These are phyloP conservation scores for Bipolaris gigantea DNA, from an alignment of 2,329 filamentous ascomycete genomes.

Conservation along the genomic window DNA sequence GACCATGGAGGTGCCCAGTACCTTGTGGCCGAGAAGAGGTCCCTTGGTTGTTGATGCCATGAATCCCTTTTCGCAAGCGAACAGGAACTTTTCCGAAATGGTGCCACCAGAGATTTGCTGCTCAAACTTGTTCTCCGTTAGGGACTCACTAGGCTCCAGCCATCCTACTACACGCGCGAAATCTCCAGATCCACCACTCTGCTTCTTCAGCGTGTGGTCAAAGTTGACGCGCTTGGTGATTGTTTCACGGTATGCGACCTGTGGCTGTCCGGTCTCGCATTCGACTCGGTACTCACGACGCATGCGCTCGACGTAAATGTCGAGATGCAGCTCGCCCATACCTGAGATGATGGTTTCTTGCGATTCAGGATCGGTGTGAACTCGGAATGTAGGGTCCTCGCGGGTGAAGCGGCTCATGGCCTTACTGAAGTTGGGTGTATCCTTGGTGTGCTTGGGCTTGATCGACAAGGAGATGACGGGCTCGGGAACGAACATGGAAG, in stretches of 20 bases:
- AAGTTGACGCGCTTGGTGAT: constrained; percentile 79
- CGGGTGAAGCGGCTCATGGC: constrained; percentile 98
- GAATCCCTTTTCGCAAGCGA: constrained; percentile 95
- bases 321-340: constrained; percentile 96
- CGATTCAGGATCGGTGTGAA: constrained; percentile 87
- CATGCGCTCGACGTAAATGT: constrained; percentile 97
- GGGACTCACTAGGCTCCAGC: constrained; percentile 78
- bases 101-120: constrained; percentile 84
- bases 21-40: constrained; percentile 87
- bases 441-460: constrained; percentile 90
- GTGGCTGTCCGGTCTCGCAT: constrained; percentile 91
- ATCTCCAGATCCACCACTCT: constrained; percentile 93
- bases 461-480: constrained; percentile 98
- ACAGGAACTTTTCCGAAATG: constrained; percentile 94
- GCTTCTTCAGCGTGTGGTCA: constrained; percentile 92
- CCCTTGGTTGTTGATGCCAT: constrained; percentile 79
- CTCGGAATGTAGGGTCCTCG: constrained; percentile 96
- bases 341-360: constrained; percentile 97
- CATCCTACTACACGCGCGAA: constrained; percentile 90
- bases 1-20: constrained; percentile 87
- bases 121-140: constrained; percentile 80
- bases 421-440: constrained; percentile 93
- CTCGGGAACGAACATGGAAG: constrained; percentile 96
- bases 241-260: constrained; percentile 96
- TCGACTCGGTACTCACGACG: constrained; percentile 96